Evolutionary conservation across 768 basidiomycete genomes (phyloP).

Genomic region (Tulasnella sp.): DNA sequence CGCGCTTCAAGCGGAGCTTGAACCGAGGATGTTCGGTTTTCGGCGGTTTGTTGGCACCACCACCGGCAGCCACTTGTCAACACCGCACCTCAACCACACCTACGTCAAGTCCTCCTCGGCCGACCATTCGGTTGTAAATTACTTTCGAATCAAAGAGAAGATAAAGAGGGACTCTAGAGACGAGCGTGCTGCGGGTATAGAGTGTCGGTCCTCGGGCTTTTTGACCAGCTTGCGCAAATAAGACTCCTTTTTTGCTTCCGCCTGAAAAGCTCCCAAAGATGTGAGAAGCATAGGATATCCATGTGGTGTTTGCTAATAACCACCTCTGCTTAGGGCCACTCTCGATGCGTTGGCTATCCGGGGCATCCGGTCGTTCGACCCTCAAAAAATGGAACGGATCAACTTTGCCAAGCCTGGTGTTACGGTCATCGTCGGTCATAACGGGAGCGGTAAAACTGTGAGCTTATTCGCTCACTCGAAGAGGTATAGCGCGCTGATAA

Average conservation of each 20-base stretch:
- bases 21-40: conserved; percentile 5
- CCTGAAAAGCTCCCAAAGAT: not conserved
- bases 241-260: not conserved
- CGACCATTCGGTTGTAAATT: not conserved
- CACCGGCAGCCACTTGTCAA: not conserved
- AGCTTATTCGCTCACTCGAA: conserved; percentile 27
- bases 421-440: conserved; percentile 97
- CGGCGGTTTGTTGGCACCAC: not conserved
- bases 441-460: conserved; percentile 94
- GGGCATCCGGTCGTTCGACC: conserved; percentile 93
- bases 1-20: conserved; percentile 6
- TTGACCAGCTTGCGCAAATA: not conserved
- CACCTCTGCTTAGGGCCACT: conserved; percentile 50
- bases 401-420: conserved; percentile 91
- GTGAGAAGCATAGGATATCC: not conserved
- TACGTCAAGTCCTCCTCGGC: not conserved
- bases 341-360: conserved; percentile 92
- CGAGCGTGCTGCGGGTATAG: not conserved
- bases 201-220: not conserved
- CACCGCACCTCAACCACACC: not conserved
- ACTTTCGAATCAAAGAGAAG: not conserved
- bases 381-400: conserved; percentile 88
- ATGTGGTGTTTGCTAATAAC: not conserved
- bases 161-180: not conserved
- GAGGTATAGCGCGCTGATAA: not conserved